phyloP scores from a whole-genome alignment of 1,284 basidiomycete genomes.

The Trichosporon coremiiforme region DNA sequence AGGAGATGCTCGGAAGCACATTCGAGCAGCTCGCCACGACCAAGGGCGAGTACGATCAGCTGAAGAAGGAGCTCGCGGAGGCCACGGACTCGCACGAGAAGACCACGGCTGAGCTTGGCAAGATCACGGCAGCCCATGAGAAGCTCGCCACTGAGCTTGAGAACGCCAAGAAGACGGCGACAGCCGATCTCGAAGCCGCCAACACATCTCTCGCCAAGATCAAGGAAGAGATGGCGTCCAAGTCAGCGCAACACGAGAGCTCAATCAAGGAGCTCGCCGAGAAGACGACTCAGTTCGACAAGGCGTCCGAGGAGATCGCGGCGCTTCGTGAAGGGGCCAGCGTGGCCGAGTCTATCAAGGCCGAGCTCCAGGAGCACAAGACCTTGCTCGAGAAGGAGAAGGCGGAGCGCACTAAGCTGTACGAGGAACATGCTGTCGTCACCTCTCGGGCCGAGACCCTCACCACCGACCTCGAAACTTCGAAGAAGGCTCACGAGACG shows the following conservation, averaged over 20 bases:
- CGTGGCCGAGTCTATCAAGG: slow-evolving; percentile 24
- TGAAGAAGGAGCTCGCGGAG: slow-evolving; percentile 19
- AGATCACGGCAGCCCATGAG: neutral
- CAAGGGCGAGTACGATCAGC: slow-evolving; percentile 9
- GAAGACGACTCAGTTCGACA: neutral
- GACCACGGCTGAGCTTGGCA: slow-evolving; percentile 9
- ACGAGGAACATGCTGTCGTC: slow-evolving; percentile 18
- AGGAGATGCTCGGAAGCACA: neutral
- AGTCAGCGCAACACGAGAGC: slow-evolving; percentile 14
- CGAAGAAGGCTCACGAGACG: slow-evolving; percentile 14
- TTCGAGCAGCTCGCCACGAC: slow-evolving; percentile 2
- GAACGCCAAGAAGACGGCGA: neutral
- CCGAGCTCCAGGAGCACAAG: slow-evolving; percentile 25
- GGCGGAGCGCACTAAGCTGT: slow-evolving; percentile 20
- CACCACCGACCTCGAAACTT: slow-evolving; percentile 21
- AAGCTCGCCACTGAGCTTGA: slow-evolving; percentile 5
- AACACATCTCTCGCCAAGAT: slow-evolving; percentile 13
- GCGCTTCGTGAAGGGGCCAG: slow-evolving; percentile 33
- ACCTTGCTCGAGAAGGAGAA: slow-evolving; percentile 21
- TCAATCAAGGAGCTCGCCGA: slow-evolving; percentile 13
- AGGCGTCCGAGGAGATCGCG: slow-evolving; percentile 27
- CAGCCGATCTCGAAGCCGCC: slow-evolving; percentile 1
- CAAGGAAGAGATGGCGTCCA: slow-evolving; percentile 17
- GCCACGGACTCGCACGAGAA: slow-evolving; percentile 19
- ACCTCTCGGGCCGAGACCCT: slow-evolving; percentile 22